phyloP scores from a whole-genome alignment of 805 yeast genomes.

The Metschnikowia lunata region DNA sequence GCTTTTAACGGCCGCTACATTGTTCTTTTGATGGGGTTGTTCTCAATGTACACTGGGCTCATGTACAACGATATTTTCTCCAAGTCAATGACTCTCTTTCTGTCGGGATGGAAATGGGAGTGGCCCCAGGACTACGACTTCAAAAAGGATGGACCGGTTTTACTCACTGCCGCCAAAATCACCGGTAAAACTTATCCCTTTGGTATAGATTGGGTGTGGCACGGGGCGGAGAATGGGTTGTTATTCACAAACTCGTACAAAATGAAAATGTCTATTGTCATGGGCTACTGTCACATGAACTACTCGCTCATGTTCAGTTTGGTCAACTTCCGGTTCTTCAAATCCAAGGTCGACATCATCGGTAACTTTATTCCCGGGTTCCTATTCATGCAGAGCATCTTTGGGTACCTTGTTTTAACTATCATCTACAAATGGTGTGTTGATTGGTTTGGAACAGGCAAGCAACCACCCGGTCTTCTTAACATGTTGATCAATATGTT shows the following conservation, averaged over 20 bases:
- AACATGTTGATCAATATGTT: constrained; percentile 77
- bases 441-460: constrained; percentile 61
- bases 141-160: constrained; percentile 23
- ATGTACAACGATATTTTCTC: constrained; percentile 71
- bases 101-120: constrained; percentile 65
- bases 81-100: constrained; percentile 61
- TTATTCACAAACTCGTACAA: constrained; percentile 70
- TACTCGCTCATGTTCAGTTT: constrained; percentile 66
- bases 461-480: constrained; percentile 67
- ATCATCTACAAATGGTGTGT: constrained; percentile 72
- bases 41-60: constrained; percentile 72
- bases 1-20: constrained; percentile 70
- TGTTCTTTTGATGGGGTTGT: constrained; percentile 62
- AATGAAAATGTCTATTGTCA: constrained; percentile 70
- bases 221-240: constrained; percentile 70
- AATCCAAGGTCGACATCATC: constrained; percentile 57
- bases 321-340: constrained; percentile 55
- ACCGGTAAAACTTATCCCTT: constrained; percentile 49
- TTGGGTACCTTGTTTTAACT: constrained; percentile 64
- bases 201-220: constrained; percentile 75
- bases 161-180: constrained; percentile 43
- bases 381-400: constrained; percentile 70
- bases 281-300: constrained; percentile 75
- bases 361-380: constrained; percentile 75
- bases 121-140: constrained; percentile 40